A percentile compares a stretch with the other conserved stretches of the same genome.
Evolutionary conservation across 345 rosid genomes (phyloP).

Genomic region (Clarkia xantiana): DNA sequence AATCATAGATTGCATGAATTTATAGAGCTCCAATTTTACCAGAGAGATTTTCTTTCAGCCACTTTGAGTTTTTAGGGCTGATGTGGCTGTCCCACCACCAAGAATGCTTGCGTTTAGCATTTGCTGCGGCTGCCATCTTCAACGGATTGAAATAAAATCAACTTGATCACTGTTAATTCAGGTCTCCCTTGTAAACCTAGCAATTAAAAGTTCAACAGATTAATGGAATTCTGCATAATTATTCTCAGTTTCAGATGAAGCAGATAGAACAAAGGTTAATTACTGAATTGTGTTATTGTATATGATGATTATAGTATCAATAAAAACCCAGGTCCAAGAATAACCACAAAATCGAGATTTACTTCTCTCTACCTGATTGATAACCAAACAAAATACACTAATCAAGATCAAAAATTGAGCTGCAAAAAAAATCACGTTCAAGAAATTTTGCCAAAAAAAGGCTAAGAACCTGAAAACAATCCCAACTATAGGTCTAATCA

Average conservation of each 20-base stretch:
- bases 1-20: not conserved
- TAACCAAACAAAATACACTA: not conserved
- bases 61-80: conserved; percentile 42
- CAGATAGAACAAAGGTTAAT: too few species aligned
- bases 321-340: conserved; percentile 15
- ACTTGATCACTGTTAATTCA: too few species aligned
- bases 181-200: too few species aligned
- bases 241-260: too few species aligned
- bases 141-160: not conserved
- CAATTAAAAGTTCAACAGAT: not conserved
- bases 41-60: conserved; percentile 44
- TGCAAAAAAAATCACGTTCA: too few species aligned
- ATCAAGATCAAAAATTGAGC: not conserved
- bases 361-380: not conserved
- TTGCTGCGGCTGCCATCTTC: conserved; percentile 18
- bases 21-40: conserved; percentile 11
- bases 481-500: too few species aligned
- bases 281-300: too few species aligned
- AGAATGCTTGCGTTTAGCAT: conserved; percentile 22
- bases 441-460: too few species aligned
- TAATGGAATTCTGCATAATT: too few species aligned
- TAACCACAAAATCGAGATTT: conserved; percentile 2
- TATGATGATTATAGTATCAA: too few species aligned
- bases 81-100: conserved; percentile 57
- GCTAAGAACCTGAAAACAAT: too few species aligned